Evolutionary conservation across 2,329 filamentous ascomycete species (phyloP), one percentile per base, ranked within the genome.

Genomic region (Diaporthe sp.): DNA sequence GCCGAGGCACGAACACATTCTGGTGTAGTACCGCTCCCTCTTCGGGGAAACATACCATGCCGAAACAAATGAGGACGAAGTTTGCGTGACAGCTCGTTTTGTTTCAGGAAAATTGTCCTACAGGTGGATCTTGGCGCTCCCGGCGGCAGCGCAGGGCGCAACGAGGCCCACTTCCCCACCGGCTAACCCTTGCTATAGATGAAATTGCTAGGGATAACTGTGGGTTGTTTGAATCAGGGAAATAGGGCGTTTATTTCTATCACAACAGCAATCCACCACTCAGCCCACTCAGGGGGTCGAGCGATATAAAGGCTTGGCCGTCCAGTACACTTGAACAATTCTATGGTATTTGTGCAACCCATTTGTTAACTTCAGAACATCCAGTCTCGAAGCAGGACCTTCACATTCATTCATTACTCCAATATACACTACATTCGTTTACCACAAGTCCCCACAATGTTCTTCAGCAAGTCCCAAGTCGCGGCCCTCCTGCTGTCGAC

Each of bases 401-500:
- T 72, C 44, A 53, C 8, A 31, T 42, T 31, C 57, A 17, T 55
- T 65, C 57, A 53, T 53, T 72, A 72, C 34, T 10, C 28, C n/a
- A 55, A 53, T 8, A 53, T 8, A 55, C 10, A 31, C 3, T 3
- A 73, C 71, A 55, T 55, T 73, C 71, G 34, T 63, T 73, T 53
- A 39, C 22, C 20, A 44, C 17, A 39, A 42, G 20, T 34, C 31
- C 20, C 10, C 61, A 74, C 20, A 20, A 76, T 76, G 74, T 49
- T 57, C 34, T 57, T 67, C 53, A 61, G 17, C 42, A 15, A 55
- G 58, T 73, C 58, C 12, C 58, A 73, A 51, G 12, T 77, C 10
- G 57, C 51, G 6, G 37, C 63, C 60, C 20, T 75, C 17, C 49
- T 76, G 34, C 17, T 77, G 37, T 75, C 72, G 44, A 71, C 72